phyloP scores from a whole-genome alignment of 805 yeast species.

The Candida qinlingensis region DNA sequence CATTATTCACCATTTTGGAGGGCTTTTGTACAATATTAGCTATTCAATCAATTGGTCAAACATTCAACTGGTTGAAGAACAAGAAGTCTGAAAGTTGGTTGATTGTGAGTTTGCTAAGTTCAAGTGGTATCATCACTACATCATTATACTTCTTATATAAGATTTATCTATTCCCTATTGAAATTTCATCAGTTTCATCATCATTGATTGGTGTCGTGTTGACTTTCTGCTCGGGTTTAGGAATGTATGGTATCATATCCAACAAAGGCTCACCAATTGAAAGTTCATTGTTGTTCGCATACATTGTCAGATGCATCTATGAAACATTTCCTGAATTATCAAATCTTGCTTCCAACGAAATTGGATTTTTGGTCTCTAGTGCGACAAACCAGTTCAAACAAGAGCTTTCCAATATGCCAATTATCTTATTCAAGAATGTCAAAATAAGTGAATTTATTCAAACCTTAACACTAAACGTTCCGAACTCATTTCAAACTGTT shows the following conservation, averaged over 20 bases:
- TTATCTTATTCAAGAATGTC: constrained; percentile 23
- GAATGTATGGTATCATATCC: constrained; percentile 78
- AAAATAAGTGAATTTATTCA: constrained; percentile 17
- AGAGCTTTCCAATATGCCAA: constrained; percentile 28
- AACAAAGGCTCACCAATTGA: constrained; percentile 89
- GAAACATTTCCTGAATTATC: constrained; percentile 89
- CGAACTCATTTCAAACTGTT: constrained; percentile 27
- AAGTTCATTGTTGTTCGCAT: constrained; percentile 78
- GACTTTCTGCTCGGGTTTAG: constrained; percentile 67
- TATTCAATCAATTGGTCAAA: constrained; percentile 90
- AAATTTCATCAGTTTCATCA: constrained; percentile 59
- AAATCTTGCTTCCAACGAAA: constrained; percentile 42
- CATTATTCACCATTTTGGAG: constrained; percentile 82
- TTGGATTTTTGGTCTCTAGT: constrained; percentile 33
- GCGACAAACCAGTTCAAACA: constrained; percentile 28
- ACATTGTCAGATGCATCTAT: constrained; percentile 88
- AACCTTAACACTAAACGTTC: constrained; percentile 21
- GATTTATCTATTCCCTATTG: constrained; percentile 74
- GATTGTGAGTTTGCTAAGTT: constrained; percentile 61
- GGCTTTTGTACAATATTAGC: constrained; percentile 88
- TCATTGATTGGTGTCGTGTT: constrained; percentile 82
- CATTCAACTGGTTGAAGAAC: constrained; percentile 60
- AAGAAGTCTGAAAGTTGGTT: constrained; percentile 70
- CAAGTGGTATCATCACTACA: constrained; percentile 72
- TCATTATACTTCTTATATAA: constrained; percentile 76